Percentiles rank a stretch among this genome's conserved stretches.
These are phyloP conservation scores for Stipa capillata DNA, from an alignment of 176 grass and related monocot genomes.

Conservation along the genomic window DNA sequence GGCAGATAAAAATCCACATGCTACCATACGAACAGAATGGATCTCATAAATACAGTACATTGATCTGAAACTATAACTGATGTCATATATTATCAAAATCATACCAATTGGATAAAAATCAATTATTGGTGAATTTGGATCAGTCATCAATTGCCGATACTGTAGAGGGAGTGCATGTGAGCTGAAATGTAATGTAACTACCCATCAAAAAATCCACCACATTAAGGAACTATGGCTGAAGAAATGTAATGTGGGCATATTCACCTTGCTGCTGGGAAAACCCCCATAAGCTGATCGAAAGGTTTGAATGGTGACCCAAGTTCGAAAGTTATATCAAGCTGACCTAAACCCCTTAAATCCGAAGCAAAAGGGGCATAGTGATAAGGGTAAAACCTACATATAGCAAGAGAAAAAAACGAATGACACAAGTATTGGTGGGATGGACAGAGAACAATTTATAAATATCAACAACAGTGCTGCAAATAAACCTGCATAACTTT, in stretches of 20 bases:
- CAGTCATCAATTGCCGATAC: constrained; percentile 69
- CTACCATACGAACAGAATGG: too few relatives aligned
- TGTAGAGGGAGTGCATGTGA: constrained; percentile 83
- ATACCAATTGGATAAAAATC: constrained; percentile 98
- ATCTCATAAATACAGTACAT: too few relatives aligned
- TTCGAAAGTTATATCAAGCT: constrained; percentile 64
- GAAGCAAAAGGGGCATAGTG: constrained; percentile 99
- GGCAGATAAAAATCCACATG: too few relatives aligned
- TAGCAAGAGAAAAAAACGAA: constrained; percentile 4
- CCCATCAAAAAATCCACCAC: constrained; percentile 1
- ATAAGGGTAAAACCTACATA: constrained; percentile 94
- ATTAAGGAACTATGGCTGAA: constrained; percentile 1
- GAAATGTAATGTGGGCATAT: not conserved
- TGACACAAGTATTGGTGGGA: not conserved
- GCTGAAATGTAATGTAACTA: constrained; percentile 39
- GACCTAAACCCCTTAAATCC: constrained; percentile 65
- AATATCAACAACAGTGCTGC: not conserved
- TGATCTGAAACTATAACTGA: not conserved
- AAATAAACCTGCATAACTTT: not conserved
- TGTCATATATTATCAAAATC: constrained; percentile 7
- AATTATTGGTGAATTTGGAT: constrained; percentile 80
- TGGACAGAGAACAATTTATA: not conserved
- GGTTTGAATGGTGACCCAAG: constrained; percentile 91
- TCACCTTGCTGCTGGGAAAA: constrained; percentile 98
- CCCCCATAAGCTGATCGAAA: constrained; percentile 98